Percentiles rank a stretch among this genome's conserved stretches.
These are phyloP conservation scores for Lactarius akahatsu DNA, from an alignment of 768 basidiomycete genomes.

Conservation along the genomic window DNA sequence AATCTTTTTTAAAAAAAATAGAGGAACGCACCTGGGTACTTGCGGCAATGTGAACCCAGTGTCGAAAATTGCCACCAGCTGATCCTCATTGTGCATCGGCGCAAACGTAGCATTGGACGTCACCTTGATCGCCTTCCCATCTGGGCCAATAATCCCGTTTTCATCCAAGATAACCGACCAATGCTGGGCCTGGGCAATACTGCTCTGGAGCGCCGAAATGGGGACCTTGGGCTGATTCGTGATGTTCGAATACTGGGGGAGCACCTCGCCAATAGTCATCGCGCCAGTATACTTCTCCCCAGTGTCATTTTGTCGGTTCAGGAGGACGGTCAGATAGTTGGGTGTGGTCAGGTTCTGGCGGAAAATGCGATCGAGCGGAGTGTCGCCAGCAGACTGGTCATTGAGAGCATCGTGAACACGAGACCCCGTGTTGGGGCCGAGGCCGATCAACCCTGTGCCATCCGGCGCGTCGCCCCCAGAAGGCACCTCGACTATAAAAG, in stretches of 20 bases:
- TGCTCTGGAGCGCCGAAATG: slow-evolving; percentile 42
- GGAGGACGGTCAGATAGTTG: slow-evolving; percentile 61
- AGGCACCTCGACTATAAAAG: slow-evolving; percentile 42
- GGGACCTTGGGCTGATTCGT: slow-evolving; percentile 49
- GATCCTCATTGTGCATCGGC: slow-evolving; percentile 59
- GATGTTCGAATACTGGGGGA: slow-evolving; percentile 50
- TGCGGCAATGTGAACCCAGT: slow-evolving; percentile 70
- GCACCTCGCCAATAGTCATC: slow-evolving; percentile 60
- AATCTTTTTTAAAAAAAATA: background rate
- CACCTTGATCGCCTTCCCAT: slow-evolving; percentile 52
- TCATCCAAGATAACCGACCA: slow-evolving; percentile 63
- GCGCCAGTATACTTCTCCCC: slow-evolving; percentile 51
- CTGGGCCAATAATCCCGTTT: slow-evolving; percentile 60
- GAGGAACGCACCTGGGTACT: slow-evolving; percentile 44
- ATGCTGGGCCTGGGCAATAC: slow-evolving; percentile 58
- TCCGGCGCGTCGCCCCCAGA: slow-evolving; percentile 34
- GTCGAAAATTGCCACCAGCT: slow-evolving; percentile 62
- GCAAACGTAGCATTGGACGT: slow-evolving; percentile 55
- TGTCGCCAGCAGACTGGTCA: slow-evolving; percentile 41
- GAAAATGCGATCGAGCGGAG: slow-evolving; percentile 66
- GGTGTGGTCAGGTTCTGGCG: slow-evolving; percentile 51
- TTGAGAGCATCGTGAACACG: slow-evolving; percentile 40
- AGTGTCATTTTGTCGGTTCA: slow-evolving; percentile 59
- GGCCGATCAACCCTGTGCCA: slow-evolving; percentile 48
- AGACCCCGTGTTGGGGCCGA: slow-evolving; percentile 60